These are phyloP conservation scores for Lobosporangium transversale DNA, from an alignment of 192 early-diverging fungal genomes.

Conservation along the genomic window DNA sequence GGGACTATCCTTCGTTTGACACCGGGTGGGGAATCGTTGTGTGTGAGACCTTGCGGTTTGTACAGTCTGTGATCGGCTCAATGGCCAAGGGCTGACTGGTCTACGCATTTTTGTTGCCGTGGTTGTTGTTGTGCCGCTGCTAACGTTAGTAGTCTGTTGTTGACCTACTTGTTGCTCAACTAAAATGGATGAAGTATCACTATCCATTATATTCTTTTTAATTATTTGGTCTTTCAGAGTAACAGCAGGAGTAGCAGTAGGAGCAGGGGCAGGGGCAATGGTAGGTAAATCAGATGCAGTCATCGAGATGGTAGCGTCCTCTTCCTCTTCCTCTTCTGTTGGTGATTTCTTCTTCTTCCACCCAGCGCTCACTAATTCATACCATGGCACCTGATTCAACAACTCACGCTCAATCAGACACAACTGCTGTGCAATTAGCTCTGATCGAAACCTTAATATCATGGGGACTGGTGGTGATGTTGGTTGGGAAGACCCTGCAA, in stretches of 20 bases:
- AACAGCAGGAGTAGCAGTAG: not conserved
- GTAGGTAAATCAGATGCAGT: too few species aligned
- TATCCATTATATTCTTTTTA: not conserved
- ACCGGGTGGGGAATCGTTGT: not conserved
- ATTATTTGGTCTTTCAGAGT: not conserved
- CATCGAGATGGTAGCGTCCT: too few species aligned
- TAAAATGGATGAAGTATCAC: not conserved
- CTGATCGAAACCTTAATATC: conserved; percentile 58
- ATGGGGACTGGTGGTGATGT: conserved; percentile 29
- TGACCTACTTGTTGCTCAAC: too few species aligned
- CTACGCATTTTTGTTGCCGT: too few species aligned
- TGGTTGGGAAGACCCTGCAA: conserved; percentile 5
- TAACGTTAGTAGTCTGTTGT: too few species aligned
- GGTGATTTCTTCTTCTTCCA: conserved; percentile 72
- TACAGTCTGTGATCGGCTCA: conserved; percentile 10
- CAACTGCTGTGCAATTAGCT: conserved; percentile 64
- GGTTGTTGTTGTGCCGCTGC: too few species aligned
- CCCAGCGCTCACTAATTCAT: conserved; percentile 61
- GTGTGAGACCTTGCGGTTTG: conserved; percentile 5
- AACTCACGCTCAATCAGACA: conserved; percentile 66
- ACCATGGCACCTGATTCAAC: conserved; percentile 61
- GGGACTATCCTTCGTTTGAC: conserved; percentile 19
- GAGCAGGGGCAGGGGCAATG: not conserved
- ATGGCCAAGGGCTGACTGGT: conserved; percentile 3
- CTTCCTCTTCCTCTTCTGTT: too few species aligned